Evolutionary conservation across 306 rosid species (phyloP).

Genomic region (Cicer pinnatifidum): DNA sequence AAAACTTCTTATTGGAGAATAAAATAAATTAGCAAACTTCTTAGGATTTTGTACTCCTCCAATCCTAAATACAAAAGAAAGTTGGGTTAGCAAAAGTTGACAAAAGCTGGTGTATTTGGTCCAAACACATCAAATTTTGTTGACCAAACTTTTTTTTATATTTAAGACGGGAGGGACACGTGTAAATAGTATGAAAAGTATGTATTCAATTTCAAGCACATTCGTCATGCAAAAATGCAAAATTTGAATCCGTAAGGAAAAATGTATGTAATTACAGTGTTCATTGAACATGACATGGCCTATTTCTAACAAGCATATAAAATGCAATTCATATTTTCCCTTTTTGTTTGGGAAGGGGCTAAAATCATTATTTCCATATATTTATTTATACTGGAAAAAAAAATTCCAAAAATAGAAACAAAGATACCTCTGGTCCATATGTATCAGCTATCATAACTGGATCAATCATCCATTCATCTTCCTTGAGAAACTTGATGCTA

Average conservation of each 20-base stretch:
- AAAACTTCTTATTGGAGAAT: slow-evolving; percentile 5
- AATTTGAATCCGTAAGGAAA: neutral
- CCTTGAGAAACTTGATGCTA: slow-evolving; percentile 80
- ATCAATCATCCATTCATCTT: slow-evolving; percentile 85
- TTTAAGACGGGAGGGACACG: too few relatives aligned
- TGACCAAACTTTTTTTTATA: too few relatives aligned
- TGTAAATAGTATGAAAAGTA: neutral
- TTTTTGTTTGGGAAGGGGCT: neutral
- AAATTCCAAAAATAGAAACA: slow-evolving; percentile 13
- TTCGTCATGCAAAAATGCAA: slow-evolving; percentile 32
- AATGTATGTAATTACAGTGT: slow-evolving; percentile 9
- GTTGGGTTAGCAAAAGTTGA: too few relatives aligned
- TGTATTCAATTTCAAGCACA: slow-evolving; percentile 12
- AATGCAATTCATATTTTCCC: slow-evolving; percentile 11
- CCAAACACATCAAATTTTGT: too few relatives aligned
- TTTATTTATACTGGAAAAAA: slow-evolving; percentile 9
- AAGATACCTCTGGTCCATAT: slow-evolving; percentile 86
- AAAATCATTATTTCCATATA: slow-evolving; percentile 8
- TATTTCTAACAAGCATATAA: slow-evolving; percentile 31
- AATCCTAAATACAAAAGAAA: too few relatives aligned
- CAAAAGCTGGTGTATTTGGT: too few relatives aligned
- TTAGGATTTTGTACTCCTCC: neutral
- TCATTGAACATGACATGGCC: slow-evolving; percentile 8
- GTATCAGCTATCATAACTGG: slow-evolving; percentile 84
- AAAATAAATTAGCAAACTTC: slow-evolving; percentile 10